These are phyloP conservation scores for Pichia cactophila DNA, from an alignment of 1,139 yeast species.

Conservation along the genomic window DNA sequence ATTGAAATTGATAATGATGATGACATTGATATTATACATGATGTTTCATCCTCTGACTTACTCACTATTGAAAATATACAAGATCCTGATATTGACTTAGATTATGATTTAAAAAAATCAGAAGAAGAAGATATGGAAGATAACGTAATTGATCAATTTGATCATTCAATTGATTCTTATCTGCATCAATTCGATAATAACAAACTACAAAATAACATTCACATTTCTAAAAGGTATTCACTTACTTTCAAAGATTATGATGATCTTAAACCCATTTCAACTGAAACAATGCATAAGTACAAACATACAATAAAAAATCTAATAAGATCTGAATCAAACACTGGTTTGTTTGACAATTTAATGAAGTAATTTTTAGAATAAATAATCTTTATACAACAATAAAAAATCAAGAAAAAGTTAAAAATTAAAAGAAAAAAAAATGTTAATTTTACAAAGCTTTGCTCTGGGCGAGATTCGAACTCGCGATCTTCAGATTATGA, in stretches of 20 bases:
- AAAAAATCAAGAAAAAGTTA: too few species aligned
- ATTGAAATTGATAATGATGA: not conserved
- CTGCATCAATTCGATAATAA: not conserved
- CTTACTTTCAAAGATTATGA: slow-evolving; percentile 23
- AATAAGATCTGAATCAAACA: not conserved
- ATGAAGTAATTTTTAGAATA: not conserved
- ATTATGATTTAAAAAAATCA: not conserved
- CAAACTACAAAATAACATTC: not conserved
- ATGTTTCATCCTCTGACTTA: not conserved
- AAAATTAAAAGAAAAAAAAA: not conserved
- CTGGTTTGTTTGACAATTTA: slow-evolving; percentile 3
- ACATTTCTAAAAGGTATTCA: slow-evolving; percentile 19
- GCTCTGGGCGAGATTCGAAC: slow-evolving; percentile 24
- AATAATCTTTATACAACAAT: not conserved
- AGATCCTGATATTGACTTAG: slow-evolving; percentile 3
- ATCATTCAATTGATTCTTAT: not conserved
- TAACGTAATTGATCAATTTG: not conserved
- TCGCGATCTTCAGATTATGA: slow-evolving; percentile 24
- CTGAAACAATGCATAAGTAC: slow-evolving; percentile 39
- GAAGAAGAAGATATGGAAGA: not conserved
- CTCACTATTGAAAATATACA: not conserved
- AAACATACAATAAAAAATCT: slow-evolving; percentile 48
- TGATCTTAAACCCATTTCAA: slow-evolving; percentile 6
- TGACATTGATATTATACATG: not conserved
- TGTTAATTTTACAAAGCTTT: slow-evolving; percentile 1